These are phyloP conservation scores for Nakazawaea peltata DNA, from an alignment of 805 yeast species.

Conservation along the genomic window DNA sequence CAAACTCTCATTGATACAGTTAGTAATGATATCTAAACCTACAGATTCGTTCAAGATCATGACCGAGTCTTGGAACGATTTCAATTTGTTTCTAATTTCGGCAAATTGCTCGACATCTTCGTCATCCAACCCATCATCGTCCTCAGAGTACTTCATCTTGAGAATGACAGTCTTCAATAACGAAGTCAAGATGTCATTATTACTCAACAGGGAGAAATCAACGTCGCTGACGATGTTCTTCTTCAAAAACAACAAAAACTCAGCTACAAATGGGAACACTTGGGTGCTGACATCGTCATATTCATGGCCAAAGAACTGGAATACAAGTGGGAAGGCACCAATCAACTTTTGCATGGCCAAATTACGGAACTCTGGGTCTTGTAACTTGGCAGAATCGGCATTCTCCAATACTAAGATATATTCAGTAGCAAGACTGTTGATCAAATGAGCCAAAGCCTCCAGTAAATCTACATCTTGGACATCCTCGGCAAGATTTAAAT, in stretches of 20 bases:
- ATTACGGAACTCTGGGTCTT: constrained; percentile 29
- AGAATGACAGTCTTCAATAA: constrained; percentile 62
- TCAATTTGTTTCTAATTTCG: constrained; percentile 70
- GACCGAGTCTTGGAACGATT: constrained; percentile 78
- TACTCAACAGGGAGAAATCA: constrained; percentile 21
- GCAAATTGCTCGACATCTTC: constrained; percentile 71
- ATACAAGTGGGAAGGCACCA: constrained; percentile 62
- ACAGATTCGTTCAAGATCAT: constrained; percentile 32
- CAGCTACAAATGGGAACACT: constrained; percentile 73
- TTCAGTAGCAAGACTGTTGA: constrained; percentile 71
- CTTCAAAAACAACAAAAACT: constrained; percentile 62
- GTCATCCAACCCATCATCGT: constrained; percentile 48
- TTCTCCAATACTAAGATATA: constrained; percentile 60
- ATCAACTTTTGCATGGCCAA: constrained; percentile 38
- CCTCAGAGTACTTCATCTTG: constrained; percentile 76
- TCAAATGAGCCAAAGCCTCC: constrained; percentile 68
- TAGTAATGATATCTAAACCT: constrained; percentile 25
- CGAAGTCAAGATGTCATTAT: constrained; percentile 46
- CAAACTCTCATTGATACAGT: constrained; percentile 40
- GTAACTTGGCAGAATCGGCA: constrained; percentile 24
- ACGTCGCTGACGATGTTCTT: constrained; percentile 34
- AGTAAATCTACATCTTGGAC: constrained; percentile 57
- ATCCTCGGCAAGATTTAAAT: constrained; percentile 29
- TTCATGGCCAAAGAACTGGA: constrained; percentile 68
- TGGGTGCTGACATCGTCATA: constrained; percentile 85